These are phyloP conservation scores for Termitomyces sp. DNA, from an alignment of 768 basidiomycete species.

Conservation along the genomic window DNA sequence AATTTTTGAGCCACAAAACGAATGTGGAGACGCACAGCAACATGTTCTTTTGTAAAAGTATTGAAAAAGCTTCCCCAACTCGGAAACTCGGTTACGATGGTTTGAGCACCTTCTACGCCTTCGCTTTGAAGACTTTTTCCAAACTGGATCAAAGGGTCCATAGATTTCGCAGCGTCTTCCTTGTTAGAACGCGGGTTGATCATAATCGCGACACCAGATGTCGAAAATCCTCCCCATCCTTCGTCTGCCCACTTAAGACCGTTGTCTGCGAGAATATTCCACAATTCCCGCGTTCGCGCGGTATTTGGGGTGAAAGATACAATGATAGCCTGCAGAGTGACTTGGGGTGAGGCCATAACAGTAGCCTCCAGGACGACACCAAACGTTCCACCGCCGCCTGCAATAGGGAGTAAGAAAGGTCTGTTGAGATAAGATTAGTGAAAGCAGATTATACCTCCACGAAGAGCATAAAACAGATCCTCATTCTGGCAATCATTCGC, in stretches of 20 bases:
- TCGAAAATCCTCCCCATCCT: slow-evolving; percentile 44
- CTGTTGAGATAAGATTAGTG: not conserved
- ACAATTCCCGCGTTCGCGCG: slow-evolving; percentile 25
- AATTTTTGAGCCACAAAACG: not conserved
- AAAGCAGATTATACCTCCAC: slow-evolving; percentile 27
- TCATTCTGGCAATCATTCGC: slow-evolving; percentile 44
- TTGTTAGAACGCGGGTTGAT: slow-evolving; percentile 37
- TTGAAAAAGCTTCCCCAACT: slow-evolving; percentile 36
- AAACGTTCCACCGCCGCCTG: slow-evolving; percentile 42
- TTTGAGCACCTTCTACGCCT: slow-evolving; percentile 18
- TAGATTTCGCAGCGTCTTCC: slow-evolving; percentile 31
- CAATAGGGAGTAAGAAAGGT: not conserved
- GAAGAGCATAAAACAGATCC: slow-evolving; percentile 51
- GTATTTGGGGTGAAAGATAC: slow-evolving; percentile 21
- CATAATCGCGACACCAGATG: slow-evolving; percentile 29
- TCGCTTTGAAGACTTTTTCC: slow-evolving; percentile 21
- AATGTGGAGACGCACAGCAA: slow-evolving; percentile 24
- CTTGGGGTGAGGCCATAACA: slow-evolving; percentile 31
- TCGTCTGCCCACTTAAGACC: slow-evolving; percentile 35
- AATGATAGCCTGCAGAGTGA: slow-evolving; percentile 31
- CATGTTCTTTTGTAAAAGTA: slow-evolving; percentile 4
- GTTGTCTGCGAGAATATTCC: slow-evolving; percentile 31
- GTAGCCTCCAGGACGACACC: slow-evolving; percentile 35
- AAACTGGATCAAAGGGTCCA: slow-evolving; percentile 34
- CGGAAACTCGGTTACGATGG: slow-evolving; percentile 33